Conservation (phyloP, 441 rosid species). For the Croton laevigatus region DNA sequence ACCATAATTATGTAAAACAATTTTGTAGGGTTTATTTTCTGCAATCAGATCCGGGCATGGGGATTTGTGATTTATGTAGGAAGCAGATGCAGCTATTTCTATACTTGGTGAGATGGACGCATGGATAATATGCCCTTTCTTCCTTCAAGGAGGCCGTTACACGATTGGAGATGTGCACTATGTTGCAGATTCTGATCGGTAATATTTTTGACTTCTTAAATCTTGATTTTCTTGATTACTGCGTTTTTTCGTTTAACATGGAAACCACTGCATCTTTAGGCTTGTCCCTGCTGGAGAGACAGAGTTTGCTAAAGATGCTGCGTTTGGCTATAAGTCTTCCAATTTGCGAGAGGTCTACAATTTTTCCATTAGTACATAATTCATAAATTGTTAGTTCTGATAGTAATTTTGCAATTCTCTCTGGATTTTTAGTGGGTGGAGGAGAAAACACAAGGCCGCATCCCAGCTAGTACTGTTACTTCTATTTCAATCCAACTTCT, state of each 20-base stretch:
- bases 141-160: constrained; percentile 97
- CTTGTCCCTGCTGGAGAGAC: constrained; percentile 96
- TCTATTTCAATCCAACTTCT: constrained; percentile 80
- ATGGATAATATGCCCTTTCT: constrained; percentile 96
- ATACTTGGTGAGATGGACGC: constrained; percentile 91
- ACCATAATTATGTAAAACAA: constrained; percentile 4
- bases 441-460: constrained; percentile 75
- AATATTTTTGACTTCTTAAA: constrained; percentile 21
- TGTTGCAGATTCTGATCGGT: constrained; percentile 91
- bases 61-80: constrained; percentile 47
- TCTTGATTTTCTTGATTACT: constrained; percentile 15
- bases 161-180: constrained; percentile 86
- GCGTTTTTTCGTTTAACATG: constrained; percentile 1
- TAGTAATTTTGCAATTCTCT: constrained; percentile 12
- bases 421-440: constrained; percentile 77
- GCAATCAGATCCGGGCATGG: constrained; percentile 15
- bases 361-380: constrained; percentile 10
- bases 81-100: constrained; percentile 88
- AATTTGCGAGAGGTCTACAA: constrained; percentile 72
- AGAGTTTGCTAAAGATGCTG: constrained; percentile 94
- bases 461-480: constrained; percentile 62
- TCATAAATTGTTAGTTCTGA: constrained; percentile 15
- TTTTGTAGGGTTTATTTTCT: background rate
- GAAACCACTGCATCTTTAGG: constrained; percentile 39
- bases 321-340: constrained; percentile 91